Conservation (phyloP, 805 yeast genomes). For the Yueomyces sinensis region DNA sequence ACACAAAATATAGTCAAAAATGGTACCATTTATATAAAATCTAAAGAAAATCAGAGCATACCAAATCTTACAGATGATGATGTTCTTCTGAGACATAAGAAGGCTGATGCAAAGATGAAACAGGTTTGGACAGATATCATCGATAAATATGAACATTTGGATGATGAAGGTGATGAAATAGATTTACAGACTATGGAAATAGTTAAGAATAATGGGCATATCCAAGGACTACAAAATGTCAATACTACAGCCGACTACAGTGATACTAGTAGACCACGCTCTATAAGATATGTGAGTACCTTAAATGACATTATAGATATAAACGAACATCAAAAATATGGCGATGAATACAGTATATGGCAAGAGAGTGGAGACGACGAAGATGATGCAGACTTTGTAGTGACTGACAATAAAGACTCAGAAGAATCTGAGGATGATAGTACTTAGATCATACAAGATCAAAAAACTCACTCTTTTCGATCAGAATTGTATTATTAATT, state of each 20-base stretch:
- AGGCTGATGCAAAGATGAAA: constrained; percentile 24
- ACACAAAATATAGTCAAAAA: not conserved
- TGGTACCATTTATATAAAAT: constrained; percentile 17
- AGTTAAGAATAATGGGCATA: constrained; percentile 56
- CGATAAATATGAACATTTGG: constrained; percentile 37
- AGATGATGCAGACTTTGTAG: constrained; percentile 2
- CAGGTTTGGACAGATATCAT: constrained; percentile 40
- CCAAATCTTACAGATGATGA: constrained; percentile 23
- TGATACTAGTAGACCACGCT: not conserved
- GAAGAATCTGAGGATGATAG: constrained; percentile 2
- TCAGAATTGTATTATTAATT: not conserved
- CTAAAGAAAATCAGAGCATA: constrained; percentile 20
- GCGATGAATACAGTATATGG: constrained; percentile 6
- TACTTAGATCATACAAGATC: not conserved
- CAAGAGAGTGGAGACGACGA: constrained; percentile 3
- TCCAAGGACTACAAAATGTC: constrained; percentile 18
- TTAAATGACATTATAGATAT: constrained; percentile 11
- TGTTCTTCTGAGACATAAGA: constrained; percentile 21
- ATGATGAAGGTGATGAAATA: constrained; percentile 47
- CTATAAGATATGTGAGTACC: constrained; percentile 13
- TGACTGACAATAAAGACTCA: not conserved
- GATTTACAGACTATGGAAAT: constrained; percentile 54
- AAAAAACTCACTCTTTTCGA: not conserved
- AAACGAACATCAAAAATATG: constrained; percentile 1
- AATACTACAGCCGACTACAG: not conserved